Conservation (phyloP, 2,329 filamentous ascomycete genomes). For the Metarhizium humberi region DNA sequence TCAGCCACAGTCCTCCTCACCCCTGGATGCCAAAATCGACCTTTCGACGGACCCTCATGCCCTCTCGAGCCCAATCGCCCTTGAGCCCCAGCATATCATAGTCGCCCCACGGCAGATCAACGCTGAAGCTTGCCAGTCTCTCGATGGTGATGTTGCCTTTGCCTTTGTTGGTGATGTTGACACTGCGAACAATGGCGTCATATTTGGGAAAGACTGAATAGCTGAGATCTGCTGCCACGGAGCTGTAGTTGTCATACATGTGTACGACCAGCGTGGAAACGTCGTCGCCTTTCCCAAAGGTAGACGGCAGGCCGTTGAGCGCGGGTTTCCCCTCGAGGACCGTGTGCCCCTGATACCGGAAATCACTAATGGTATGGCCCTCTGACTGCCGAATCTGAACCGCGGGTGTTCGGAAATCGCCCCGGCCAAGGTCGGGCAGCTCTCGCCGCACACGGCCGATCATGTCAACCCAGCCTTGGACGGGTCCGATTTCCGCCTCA, state of each 20-base stretch:
- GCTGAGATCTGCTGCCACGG: conserved; percentile 46
- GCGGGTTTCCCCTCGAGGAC: conserved; percentile 45
- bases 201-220: conserved; percentile 56
- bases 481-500: conserved; percentile 26
- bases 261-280: conserved; percentile 50
- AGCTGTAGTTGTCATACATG: conserved; percentile 48
- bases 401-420: conserved; percentile 53
- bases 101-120: conserved; percentile 51
- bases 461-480: conserved; percentile 43
- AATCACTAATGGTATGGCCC: conserved; percentile 49
- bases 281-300: conserved; percentile 44
- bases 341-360: conserved; percentile 49
- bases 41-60: conserved; percentile 41
- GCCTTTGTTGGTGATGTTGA: conserved; percentile 51
- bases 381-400: conserved; percentile 49
- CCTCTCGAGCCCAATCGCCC: conserved; percentile 55
- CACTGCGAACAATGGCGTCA: conserved; percentile 52
- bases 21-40: conserved; percentile 48
- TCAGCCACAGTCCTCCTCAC: conserved; percentile 21
- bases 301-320: conserved; percentile 47
- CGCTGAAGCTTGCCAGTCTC: conserved; percentile 49
- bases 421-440: conserved; percentile 54
- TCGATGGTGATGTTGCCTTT: conserved; percentile 42
- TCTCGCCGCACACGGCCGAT: conserved; percentile 46
- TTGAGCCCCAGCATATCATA: conserved; percentile 52